These are phyloP conservation scores for Croton setiger DNA, from an alignment of 441 rosid species.

Conservation along the genomic window DNA sequence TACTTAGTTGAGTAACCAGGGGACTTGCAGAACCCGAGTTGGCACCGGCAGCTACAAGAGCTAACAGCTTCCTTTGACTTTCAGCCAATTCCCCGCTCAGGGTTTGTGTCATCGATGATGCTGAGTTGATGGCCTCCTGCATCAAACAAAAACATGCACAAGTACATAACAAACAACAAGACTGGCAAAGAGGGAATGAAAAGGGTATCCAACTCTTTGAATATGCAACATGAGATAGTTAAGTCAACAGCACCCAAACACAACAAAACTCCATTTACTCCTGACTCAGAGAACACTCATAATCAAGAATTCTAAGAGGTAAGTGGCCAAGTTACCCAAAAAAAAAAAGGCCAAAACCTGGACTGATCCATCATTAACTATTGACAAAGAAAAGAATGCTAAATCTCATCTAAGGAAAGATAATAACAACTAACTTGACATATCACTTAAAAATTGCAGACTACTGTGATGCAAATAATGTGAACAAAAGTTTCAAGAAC, in stretches of 20 bases:
- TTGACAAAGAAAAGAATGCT: background rate
- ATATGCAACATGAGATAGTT: background rate
- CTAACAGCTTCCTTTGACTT: conserved; percentile 59
- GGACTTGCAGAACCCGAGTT: conserved; percentile 42
- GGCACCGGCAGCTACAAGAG: conserved; percentile 58
- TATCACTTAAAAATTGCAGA: background rate
- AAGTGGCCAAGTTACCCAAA: background rate
- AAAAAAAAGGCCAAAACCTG: background rate
- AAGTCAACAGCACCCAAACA: background rate
- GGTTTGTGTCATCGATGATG: conserved; percentile 53
- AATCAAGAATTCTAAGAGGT: background rate
- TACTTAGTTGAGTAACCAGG: conserved; percentile 44
- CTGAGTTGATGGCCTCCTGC: conserved; percentile 68
- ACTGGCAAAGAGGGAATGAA: background rate
- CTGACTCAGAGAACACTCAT: background rate
- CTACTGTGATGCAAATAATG: background rate
- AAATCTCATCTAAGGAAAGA: background rate
- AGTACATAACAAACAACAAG: background rate
- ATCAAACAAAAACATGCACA: conserved; percentile 4
- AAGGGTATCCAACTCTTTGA: background rate
- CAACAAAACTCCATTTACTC: background rate
- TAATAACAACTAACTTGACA: background rate
- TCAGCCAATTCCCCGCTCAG: conserved; percentile 67
- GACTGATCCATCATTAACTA: background rate
- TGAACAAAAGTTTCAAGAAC: background rate